Conservation (phyloP, 2,329 filamentous ascomycete genomes). For the Tolypocladium cylindrosporum region DNA sequence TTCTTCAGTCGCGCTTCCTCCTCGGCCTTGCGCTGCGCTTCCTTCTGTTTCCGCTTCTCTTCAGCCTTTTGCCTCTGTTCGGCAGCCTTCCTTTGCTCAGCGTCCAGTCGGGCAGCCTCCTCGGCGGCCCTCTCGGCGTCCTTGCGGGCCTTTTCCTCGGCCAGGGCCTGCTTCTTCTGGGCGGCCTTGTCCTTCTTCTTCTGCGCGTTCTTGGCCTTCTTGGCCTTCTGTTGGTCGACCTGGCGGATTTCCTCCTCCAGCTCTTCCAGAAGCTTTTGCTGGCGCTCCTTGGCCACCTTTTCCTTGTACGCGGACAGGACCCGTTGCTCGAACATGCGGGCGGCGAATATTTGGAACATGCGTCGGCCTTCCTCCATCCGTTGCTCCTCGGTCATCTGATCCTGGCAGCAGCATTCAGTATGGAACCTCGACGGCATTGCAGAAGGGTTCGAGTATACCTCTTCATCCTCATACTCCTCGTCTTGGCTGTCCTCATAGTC, state of each 20-base stretch:
- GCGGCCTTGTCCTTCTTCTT: slow-evolving; percentile 92
- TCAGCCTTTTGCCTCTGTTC: slow-evolving; percentile 76
- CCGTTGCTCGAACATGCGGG: slow-evolving; percentile 97
- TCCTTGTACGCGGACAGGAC: slow-evolving; percentile 96
- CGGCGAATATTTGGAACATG: slow-evolving; percentile 99
- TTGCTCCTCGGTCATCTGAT: slow-evolving; percentile 94
- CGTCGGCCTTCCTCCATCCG: slow-evolving; percentile 96
- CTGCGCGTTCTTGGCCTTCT: slow-evolving; percentile 88
- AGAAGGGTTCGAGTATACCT: slow-evolving; percentile 45
- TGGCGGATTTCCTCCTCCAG: slow-evolving; percentile 74
- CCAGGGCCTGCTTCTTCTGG: slow-evolving; percentile 75
- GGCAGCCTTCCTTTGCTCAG: slow-evolving; percentile 69
- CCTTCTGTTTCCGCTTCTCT: slow-evolving; percentile 83
- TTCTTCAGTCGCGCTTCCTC: slow-evolving; percentile 81
- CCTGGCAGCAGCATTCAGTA: slow-evolving; percentile 51
- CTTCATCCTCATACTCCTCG: slow-evolving; percentile 69
- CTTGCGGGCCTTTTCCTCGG: slow-evolving; percentile 81
- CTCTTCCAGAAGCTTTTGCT: slow-evolving; percentile 83
- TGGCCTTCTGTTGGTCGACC: slow-evolving; percentile 72
- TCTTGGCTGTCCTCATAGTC: slow-evolving; percentile 54
- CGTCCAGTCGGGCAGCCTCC: slow-evolving; percentile 64
- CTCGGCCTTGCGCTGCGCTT: slow-evolving; percentile 79
- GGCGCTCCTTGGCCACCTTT: slow-evolving; percentile 88
- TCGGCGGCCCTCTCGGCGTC: slow-evolving; percentile 87
- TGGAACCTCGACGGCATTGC: slow-evolving; percentile 27